phyloP scores from a whole-genome alignment of 352 stramenopile species.

The Phytophthora sp. region DNA sequence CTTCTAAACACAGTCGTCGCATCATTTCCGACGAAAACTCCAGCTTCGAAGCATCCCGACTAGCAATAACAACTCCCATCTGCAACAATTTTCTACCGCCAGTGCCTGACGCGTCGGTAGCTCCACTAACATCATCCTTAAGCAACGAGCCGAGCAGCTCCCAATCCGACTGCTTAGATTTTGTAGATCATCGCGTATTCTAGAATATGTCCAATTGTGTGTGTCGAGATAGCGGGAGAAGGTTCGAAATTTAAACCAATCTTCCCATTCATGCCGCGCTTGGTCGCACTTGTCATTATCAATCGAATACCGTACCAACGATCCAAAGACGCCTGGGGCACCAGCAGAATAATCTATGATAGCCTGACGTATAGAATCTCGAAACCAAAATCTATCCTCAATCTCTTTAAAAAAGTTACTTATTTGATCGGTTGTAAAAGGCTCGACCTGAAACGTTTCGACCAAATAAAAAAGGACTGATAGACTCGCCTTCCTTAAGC shows the following conservation, averaged over 20 bases:
- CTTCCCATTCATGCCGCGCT: conserved; percentile 6
- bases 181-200: not conserved
- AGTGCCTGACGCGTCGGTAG: not conserved
- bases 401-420: conserved; percentile 27
- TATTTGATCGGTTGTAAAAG: conserved; percentile 27
- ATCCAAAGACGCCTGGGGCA: conserved; percentile 28
- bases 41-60: not conserved
- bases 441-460: conserved; percentile 3
- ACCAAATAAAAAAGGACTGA: not conserved
- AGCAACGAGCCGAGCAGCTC: conserved; percentile 2
- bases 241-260: conserved; percentile 3
- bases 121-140: not conserved
- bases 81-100: not conserved
- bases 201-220: not conserved
- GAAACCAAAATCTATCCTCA: conserved; percentile 9
- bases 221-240: not conserved
- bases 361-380: conserved; percentile 2
- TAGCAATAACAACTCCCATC: conserved; percentile 1
- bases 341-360: conserved; percentile 27
- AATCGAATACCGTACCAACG: conserved; percentile 24
- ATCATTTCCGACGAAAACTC: conserved; percentile 27
- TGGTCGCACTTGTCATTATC: not conserved
- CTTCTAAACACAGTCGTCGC: conserved; percentile 21
- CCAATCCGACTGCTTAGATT: not conserved
- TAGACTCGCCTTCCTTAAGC: not conserved